phyloP scores from a whole-genome alignment of 2,329 filamentous ascomycete species.

The Phaeomoniella chlamydospora region DNA sequence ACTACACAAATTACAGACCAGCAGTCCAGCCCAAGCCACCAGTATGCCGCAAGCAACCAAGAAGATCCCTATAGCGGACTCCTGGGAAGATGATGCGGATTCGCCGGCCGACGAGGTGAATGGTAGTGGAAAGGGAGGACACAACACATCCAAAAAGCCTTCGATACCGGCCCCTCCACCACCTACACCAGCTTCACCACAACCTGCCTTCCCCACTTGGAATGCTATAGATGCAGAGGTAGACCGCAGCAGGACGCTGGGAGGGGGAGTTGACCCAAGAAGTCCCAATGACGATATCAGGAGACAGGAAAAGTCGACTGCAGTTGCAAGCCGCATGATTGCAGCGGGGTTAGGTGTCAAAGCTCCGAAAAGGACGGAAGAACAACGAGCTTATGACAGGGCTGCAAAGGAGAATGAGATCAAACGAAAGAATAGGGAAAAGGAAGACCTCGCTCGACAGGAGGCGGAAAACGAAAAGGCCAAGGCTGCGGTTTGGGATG shows the following conservation, averaged over 20 bases:
- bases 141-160: constrained; percentile 13
- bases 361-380: constrained; percentile 68
- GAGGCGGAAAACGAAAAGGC: constrained; percentile 55
- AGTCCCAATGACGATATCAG: constrained; percentile 6
- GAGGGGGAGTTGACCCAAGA: background rate
- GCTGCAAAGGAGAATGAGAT: constrained; percentile 74
- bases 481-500: constrained; percentile 81
- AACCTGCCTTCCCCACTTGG: constrained; percentile 32
- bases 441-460: constrained; percentile 46
- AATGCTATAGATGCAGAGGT: constrained; percentile 6
- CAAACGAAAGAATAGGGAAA: constrained; percentile 59
- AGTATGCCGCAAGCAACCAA: constrained; percentile 9
- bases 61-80: constrained; percentile 42
- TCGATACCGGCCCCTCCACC: constrained; percentile 15
- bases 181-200: constrained; percentile 20
- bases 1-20: too few relatives aligned
- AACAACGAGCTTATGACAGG: constrained; percentile 75
- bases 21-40: background rate
- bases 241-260: constrained; percentile 2
- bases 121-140: background rate
- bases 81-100: constrained; percentile 61
- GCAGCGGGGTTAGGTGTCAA: constrained; percentile 73
- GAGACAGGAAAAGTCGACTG: constrained; percentile 83
- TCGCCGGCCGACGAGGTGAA: constrained; percentile 23
- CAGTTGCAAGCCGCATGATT: constrained; percentile 79